Base-by-base conservation (phyloP, 2,329 filamentous ascomycete species). In the Fusarium tuaranense region DNA sequence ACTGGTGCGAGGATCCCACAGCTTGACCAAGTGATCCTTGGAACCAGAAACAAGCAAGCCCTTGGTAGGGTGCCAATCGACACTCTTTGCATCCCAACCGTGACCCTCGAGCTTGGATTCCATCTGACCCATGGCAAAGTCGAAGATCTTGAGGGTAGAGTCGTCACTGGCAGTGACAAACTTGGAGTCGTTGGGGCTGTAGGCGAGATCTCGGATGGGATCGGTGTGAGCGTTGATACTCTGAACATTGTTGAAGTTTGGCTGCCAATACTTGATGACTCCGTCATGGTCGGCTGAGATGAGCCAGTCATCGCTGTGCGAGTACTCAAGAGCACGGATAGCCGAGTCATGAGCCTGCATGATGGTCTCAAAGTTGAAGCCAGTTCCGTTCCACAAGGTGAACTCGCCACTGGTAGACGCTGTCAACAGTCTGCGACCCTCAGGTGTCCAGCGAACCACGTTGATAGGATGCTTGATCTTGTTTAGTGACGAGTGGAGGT, bases 331-430 rank as follows among this genome's bases (percentile, higher is more conserved):
- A 12, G 93, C 92, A 77, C 95, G 91, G 75, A 98, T 95, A 41
- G 94, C 94, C 65, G 92, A 92, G 83, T 98, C 96, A 83, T 98
- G 96, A 44, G 96, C 96, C 86, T 98, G 95, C 94, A 98, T 98
- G 32, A 99, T 98, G 5, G 97, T 98, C 85, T 99, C 97, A 79
- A 99, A 99, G 83, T 99, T 98, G 89, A 99, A 99, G 27, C 95
- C 96, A 51, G 96, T 98, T 73, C 97, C 97, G 82, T 99, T 99
- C 97, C 97, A 99, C 5, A 99, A 85, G 44, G 97, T 99, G 80
- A 99, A 99, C 82, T 99, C 97, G 80, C 97, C 97, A 82, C 96
- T 98, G 76, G 95, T 97, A 0, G 95, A 97, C 25, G 95, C 97
- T 0, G 97, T 98, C 81, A 99, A 88, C 67, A 99, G 86, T 76